These are phyloP conservation scores for Heritiera fomes DNA, from an alignment of 345 rosid species.

Conservation along the genomic window DNA sequence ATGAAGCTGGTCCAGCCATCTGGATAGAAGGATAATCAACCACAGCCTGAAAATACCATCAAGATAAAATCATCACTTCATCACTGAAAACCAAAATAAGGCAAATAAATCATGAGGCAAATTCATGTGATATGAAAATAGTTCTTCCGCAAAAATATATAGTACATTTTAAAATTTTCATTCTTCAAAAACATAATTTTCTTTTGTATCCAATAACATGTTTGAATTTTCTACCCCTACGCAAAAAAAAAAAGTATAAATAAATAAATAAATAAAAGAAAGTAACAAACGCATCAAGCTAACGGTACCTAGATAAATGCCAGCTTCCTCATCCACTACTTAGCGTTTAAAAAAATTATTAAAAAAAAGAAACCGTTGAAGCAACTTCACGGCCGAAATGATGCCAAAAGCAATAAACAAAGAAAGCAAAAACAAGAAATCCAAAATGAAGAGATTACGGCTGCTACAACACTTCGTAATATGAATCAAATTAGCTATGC, in stretches of 20 bases:
- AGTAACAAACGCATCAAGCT: no score
- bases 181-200: not conserved
- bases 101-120: not conserved
- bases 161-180: not conserved
- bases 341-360: no score
- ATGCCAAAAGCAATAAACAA: not conserved
- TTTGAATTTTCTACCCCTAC: not conserved
- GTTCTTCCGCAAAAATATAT: not conserved
- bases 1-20: conserved; percentile 62
- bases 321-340: not conserved
- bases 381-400: no score
- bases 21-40: conserved; percentile 19
- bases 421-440: not conserved
- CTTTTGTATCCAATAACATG: not conserved
- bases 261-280: not conserved
- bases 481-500: not conserved
- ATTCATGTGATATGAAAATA: not conserved
- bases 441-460: not conserved
- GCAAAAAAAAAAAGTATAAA: no score
- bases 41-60: conserved; percentile 19
- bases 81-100: not conserved
- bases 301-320: not conserved
- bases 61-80: conserved; percentile 4
- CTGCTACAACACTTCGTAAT: not conserved
- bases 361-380: no score